Evolutionary conservation across 163 green algal genomes (phyloP), one percentile per base, ranked within the genome.

Genomic region (Volvox carteri): DNA sequence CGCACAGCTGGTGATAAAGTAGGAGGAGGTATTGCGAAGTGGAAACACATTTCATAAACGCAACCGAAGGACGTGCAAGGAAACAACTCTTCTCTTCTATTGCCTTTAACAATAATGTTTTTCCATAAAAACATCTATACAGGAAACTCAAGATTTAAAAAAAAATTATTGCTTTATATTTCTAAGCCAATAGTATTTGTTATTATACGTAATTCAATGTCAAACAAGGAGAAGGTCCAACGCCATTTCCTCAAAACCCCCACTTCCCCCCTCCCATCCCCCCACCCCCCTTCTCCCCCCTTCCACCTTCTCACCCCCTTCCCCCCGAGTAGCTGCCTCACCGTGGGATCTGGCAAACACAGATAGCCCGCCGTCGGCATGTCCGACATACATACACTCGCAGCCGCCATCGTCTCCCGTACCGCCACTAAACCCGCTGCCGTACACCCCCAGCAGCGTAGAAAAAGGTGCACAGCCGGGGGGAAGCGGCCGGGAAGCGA

Each of bases 361-460:
- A 65, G 77, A 90, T 21, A 97, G 18, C 30, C 79, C 90, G 56
- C 94, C 91, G 46, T 97, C 95, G 52, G 86, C 50, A 88, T 96
- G 95, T 4, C 78, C 90, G 75, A 86, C 93, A 79, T 94, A 95
- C 0, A 96, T 65, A n/a, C 90, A 77, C 62, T 97, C 95, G 11
- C 96, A 84, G 56, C 95, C 95, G 33, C 92, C 92, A 33, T 95
- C 90, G 54, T 75, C 88, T 19, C 92, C 92, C 28, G 44, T 50
- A 9, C 78, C 85, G 46, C 46, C 67, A 50, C 60, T 88, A 11
- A 90, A 76, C 1, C 89, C 89, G 7, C 76, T 90, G 1, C 93
- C 94, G 81, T 92, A 96, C 75, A 92, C 91, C 48, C 94, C 94
- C 77, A 98, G 90, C 84, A 97, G 78, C 33, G 89, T 73, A 0